Conservation (phyloP, 768 basidiomycete species). For the Boletus rufocinnamomeus region DNA sequence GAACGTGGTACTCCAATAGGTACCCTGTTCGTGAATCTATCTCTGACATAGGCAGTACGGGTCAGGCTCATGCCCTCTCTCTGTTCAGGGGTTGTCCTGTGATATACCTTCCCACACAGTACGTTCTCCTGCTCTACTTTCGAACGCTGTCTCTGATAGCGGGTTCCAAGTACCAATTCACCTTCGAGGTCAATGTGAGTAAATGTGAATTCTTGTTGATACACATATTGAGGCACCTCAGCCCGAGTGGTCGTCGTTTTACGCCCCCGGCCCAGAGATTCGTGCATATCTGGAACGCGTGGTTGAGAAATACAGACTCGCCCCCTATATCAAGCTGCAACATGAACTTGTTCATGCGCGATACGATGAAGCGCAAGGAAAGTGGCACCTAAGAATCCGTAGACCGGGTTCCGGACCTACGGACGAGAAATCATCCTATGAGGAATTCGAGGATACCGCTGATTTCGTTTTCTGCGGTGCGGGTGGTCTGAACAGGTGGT, state of each 20-base stretch:
- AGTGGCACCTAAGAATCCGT: constrained; percentile 57
- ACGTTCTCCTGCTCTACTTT: constrained; percentile 15
- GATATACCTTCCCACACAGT: constrained; percentile 62
- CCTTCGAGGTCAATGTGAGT: constrained; percentile 54
- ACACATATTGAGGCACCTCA: constrained; percentile 22
- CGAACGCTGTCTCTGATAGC: not conserved
- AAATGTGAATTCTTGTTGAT: not conserved
- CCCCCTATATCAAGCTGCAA: constrained; percentile 52
- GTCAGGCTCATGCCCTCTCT: not conserved
- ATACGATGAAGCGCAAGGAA: constrained; percentile 51
- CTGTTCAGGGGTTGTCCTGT: constrained; percentile 52
- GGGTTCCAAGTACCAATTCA: constrained; percentile 52
- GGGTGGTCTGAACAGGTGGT: constrained; percentile 57
- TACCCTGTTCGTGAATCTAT: constrained; percentile 45
- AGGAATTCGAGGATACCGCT: constrained; percentile 52
- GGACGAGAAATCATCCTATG: constrained; percentile 29
- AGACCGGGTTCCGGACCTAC: constrained; percentile 25
- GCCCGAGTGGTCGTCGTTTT: constrained; percentile 63
- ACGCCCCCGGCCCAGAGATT: constrained; percentile 62
- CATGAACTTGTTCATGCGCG: constrained; percentile 55
- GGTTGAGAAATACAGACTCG: constrained; percentile 57
- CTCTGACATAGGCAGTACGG: not conserved
- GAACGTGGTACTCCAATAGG: constrained; percentile 59
- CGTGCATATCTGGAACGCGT: constrained; percentile 52
- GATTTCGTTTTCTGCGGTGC: constrained; percentile 61